phyloP scores from a whole-genome alignment of 148 eudicot species.

The Fagopyrum homotropicum region DNA sequence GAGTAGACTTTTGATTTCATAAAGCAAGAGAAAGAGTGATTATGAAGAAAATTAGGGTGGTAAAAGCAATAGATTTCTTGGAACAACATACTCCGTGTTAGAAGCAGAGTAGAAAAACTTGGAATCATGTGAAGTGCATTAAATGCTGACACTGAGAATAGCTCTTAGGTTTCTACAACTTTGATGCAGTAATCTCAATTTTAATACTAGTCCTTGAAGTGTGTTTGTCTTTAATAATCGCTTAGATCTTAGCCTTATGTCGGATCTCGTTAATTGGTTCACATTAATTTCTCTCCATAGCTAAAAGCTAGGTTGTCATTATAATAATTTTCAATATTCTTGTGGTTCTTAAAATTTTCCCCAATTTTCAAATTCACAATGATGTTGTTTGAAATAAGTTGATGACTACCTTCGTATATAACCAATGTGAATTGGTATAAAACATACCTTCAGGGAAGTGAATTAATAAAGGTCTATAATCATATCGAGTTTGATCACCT shows the following conservation, averaged over 20 bases:
- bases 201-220: conserved; percentile 17
- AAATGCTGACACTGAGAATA: conserved; percentile 50
- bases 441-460: too few species aligned
- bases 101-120: conserved; percentile 28
- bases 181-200: conserved; percentile 12
- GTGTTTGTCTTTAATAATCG: conserved; percentile 24
- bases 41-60: not conserved
- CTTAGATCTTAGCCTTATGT: conserved; percentile 34
- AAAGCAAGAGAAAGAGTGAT: not conserved
- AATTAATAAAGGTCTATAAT: too few species aligned
- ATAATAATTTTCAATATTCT: not conserved
- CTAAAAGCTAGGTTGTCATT: conserved; percentile 11
- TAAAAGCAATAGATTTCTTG: conserved; percentile 1
- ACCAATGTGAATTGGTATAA: too few species aligned
- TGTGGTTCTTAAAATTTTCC: not conserved
- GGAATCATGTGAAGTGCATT: conserved; percentile 86
- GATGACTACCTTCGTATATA: not conserved
- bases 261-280: conserved; percentile 36
- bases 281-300: conserved; percentile 21
- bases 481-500: too few species aligned
- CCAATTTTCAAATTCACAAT: not conserved
- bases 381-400: not conserved
- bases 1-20: too few species aligned
- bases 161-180: conserved; percentile 48
- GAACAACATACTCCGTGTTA: conserved; percentile 39